Percentiles rank a stretch among this genome's conserved stretches.
Evolutionary conservation across 1,284 basidiomycete genomes (phyloP).

Genomic region (Apiotrichum gracile): DNA sequence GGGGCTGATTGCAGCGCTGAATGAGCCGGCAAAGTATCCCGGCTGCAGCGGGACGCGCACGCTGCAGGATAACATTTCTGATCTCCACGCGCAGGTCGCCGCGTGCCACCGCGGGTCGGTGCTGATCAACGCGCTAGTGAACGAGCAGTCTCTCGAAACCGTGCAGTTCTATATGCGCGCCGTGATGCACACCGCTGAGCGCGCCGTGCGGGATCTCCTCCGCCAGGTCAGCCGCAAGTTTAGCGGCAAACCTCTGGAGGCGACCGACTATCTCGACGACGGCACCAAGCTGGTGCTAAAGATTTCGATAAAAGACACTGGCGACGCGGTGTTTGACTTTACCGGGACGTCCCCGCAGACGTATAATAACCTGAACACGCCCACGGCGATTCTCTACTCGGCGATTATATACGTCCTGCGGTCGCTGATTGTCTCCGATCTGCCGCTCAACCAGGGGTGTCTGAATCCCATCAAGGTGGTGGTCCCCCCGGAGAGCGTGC

Average conservation of each 20-base stretch:
- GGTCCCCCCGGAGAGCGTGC: conserved; percentile 64
- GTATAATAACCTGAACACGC: conserved; percentile 49
- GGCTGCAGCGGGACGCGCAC: conserved; percentile 76
- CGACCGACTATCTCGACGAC: conserved; percentile 37
- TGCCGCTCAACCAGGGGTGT: conserved; percentile 55
- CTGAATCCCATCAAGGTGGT: conserved; percentile 36
- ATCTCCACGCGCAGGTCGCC: conserved; percentile 40
- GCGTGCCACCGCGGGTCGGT: conserved; percentile 36
- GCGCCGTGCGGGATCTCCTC: conserved; percentile 76
- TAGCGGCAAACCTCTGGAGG: conserved; percentile 62
- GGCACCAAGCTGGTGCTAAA: conserved; percentile 50
- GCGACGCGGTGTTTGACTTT: conserved; percentile 85
- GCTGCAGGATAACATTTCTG: conserved; percentile 58
- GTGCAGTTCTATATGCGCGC: conserved; percentile 67
- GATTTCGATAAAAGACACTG: conserved; percentile 73
- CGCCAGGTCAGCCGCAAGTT: conserved; percentile 65
- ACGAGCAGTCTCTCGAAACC: conserved; percentile 51
- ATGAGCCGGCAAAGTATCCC: conserved; percentile 77
- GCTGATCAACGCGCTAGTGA: conserved; percentile 34
- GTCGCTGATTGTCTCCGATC: conserved; percentile 84
- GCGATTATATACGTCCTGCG: conserved; percentile 93
- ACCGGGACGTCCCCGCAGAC: conserved; percentile 80
- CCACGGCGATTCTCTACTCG: conserved; percentile 80
- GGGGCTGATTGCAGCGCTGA: conserved; percentile 72
- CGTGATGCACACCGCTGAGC: conserved; percentile 85